Evolutionary conservation across 257 asterid species (phyloP), one percentile per base, ranked within the genome.

Genomic region (Mitragyna speciosa): DNA sequence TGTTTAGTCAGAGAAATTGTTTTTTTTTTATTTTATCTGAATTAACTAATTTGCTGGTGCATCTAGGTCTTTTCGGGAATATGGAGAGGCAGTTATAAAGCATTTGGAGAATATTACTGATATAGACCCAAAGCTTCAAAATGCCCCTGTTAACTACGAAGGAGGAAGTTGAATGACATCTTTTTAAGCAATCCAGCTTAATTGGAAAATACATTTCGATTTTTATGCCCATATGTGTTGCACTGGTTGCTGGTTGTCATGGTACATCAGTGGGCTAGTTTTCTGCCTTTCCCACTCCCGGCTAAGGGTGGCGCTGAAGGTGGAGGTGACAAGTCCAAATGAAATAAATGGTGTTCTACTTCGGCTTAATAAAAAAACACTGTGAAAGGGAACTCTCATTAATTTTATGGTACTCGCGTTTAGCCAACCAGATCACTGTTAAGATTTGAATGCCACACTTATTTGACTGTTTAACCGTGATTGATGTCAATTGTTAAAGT

Each of bases 71-170:
- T 96, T 96, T 89, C 94, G 87, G 69, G 93, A 91, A n/a, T 96
- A 96, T 85, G 99, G 99, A 74, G 99, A 92, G 88, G 95, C 94
- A 28, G 91, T 96, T 83, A 87, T 96, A 48, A 88, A 89, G 76
- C 92, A 91, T 80, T 87, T 96, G 86, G 90, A 83, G 71, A 89
- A 87, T 74, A 28, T 84, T 39, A 74, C 80, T n/a, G 91, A 80
- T 75, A 84, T 90, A 8, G 94, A 96, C 80, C 81, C 89, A 9
- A 89, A 87, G 73, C 96, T 96, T 82, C 92, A 85, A 82, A 96
- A 94, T 86, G 96, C 98, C 73, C 94, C 95, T n/a, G 94, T 91
- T 72, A 96, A 94, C 86, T 84, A 96, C 78, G 99, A 96, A 92
- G 98, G 99, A 82, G 99, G 92, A 86, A 90, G 95, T 87, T 31